Conservation (phyloP, 768 basidiomycete species). For the Leucocoprinus leucothites region DNA sequence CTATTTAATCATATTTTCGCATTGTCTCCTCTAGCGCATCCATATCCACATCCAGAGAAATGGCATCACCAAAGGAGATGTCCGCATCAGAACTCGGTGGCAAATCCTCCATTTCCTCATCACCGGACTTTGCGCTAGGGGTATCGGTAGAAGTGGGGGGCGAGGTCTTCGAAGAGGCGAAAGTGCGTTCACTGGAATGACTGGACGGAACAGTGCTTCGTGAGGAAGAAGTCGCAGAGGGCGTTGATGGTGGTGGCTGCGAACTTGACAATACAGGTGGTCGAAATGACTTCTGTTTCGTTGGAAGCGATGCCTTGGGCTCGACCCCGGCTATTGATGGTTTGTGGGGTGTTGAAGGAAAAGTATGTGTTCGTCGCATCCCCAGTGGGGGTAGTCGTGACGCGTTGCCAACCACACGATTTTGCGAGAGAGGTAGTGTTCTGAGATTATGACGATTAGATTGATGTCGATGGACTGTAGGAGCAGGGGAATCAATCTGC, state of each 20-base stretch:
- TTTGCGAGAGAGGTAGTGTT: constrained; percentile 13
- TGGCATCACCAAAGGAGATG: constrained; percentile 22
- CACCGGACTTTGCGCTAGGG: background rate
- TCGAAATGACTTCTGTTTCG: constrained; percentile 33
- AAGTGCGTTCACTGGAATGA: background rate
- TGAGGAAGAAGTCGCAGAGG: background rate
- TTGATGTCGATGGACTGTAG: background rate
- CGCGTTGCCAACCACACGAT: background rate
- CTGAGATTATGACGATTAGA: constrained; percentile 15
- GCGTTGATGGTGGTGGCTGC: constrained; percentile 15
- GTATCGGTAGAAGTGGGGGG: background rate
- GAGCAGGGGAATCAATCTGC: background rate
- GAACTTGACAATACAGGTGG: constrained; percentile 29
- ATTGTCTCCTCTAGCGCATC: constrained; percentile 32
- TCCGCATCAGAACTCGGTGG: constrained; percentile 17
- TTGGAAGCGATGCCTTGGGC: constrained; percentile 19
- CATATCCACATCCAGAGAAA: constrained; percentile 17
- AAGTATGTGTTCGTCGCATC: constrained; percentile 34
- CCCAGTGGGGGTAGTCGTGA: constrained; percentile 31
- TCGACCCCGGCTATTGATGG: constrained; percentile 8
- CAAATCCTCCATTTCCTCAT: background rate
- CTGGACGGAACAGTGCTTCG: background rate
- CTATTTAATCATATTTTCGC: constrained; percentile 27
- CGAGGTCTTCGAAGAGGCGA: background rate
- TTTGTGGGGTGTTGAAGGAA: constrained; percentile 14